Evolutionary conservation across 352 stramenopile species (phyloP), one percentile per base, ranked within the genome.

Genomic region (Phytophthora sp.): DNA sequence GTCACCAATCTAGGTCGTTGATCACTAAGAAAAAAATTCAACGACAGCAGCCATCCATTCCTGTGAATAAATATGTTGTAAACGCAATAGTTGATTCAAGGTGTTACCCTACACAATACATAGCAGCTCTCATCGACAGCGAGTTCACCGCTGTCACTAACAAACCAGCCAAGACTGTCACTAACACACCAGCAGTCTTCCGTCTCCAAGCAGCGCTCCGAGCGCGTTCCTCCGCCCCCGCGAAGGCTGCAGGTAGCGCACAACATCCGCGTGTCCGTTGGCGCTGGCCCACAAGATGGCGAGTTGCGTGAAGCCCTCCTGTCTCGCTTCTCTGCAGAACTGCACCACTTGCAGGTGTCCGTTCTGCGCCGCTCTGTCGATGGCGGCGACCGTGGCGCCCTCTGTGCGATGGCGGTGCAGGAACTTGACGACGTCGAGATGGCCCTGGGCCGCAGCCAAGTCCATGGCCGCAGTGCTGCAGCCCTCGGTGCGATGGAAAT

Each of bases 331-430:
- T 28, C 66, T 41, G 20, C 77, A 72, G 21, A 79, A 74, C 30
- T 60, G 44, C 1, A 83, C 66, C 8, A 83, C 59, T 0, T 48
- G 10, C 15, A 65, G 17, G 28, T 81, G 65, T 15, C 76, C 76
- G 34, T 76, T 71, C 35, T 80, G 71, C 2, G 69, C 69, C 1
- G 76, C 76, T 38, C 68, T 51, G 48, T 82, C 73, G 26, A 86
- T 66, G 1, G 74, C 77, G 17, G 65, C 63, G 13, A 81, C 60
- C 2, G 74, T 80, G 20, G 64, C 77, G 8, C 61, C 61, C 50
- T 79, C 65, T 1, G 31, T 37, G 1, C 76, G 63, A 54, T 71
- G 31, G 11, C 31, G 30, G 24, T 83, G 66, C 20, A 87, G 49
- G 49, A 77, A 87, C 41, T 72, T 8, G 20, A 84, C 62, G 10